Percentiles rank a stretch among this genome's conserved stretches.
Conservation (phyloP, 352 stramenopile genomes). For the Phytophthora citrophthora region DNA sequence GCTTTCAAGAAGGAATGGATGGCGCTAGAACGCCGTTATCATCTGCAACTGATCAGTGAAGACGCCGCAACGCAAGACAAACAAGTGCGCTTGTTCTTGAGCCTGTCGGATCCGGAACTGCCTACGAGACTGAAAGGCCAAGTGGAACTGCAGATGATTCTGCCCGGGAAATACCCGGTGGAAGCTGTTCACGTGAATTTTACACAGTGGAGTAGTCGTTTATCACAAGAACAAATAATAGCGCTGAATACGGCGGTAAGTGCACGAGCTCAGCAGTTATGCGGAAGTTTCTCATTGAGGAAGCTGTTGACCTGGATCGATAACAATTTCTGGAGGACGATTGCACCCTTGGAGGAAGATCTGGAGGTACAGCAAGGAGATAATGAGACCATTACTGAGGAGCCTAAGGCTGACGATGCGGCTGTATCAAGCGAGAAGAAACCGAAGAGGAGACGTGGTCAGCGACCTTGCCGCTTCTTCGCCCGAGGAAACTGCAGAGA, state of each 20-base stretch:
- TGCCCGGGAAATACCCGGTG: slow-evolving; percentile 62
- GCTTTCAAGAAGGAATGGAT: slow-evolving; percentile 63
- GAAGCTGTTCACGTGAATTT: slow-evolving; percentile 60
- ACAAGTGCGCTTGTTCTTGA: slow-evolving; percentile 53
- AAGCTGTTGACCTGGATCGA: slow-evolving; percentile 87
- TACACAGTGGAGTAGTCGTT: slow-evolving; percentile 49
- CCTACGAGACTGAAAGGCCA: slow-evolving; percentile 57
- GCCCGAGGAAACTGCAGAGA: slow-evolving; percentile 61
- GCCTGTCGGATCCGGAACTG: slow-evolving; percentile 70
- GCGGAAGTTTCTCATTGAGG: slow-evolving; percentile 60
- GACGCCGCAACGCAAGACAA: slow-evolving; percentile 22
- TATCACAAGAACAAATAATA: slow-evolving; percentile 43
- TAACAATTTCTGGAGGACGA: slow-evolving; percentile 70
- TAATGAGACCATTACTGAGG: neutral
- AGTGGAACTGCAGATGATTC: slow-evolving; percentile 56
- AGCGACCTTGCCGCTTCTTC: slow-evolving; percentile 56
- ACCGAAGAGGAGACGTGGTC: slow-evolving; percentile 23
- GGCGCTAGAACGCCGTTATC: slow-evolving; percentile 70
- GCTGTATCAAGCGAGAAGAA: slow-evolving; percentile 19
- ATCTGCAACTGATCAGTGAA: slow-evolving; percentile 38
- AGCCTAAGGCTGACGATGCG: neutral
- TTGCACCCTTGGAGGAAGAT: slow-evolving; percentile 32
- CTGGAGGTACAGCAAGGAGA: slow-evolving; percentile 1
- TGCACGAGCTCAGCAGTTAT: slow-evolving; percentile 41
- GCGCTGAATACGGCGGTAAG: slow-evolving; percentile 47